Base-by-base conservation (phyloP, 2,329 filamentous ascomycete species). In the Penicillium sp. region DNA sequence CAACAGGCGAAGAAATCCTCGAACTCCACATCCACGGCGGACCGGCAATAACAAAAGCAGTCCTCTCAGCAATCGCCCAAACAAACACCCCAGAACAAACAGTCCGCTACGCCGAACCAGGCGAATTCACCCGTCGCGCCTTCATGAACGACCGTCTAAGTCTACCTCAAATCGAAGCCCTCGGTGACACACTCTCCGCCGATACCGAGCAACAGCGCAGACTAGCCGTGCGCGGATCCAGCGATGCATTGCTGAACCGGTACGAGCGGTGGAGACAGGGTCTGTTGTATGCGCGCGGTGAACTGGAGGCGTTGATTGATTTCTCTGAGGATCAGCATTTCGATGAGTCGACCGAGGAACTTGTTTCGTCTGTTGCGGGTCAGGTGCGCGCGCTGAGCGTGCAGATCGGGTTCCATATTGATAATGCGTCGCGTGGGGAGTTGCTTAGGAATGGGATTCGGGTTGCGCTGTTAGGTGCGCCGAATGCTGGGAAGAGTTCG, bases 241-340 rank as follows among this genome's bases (percentile, higher is more conserved):
- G 86, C 4, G 87, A 88, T 23, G 77, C 81, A 0, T 80, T 97
- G 13, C 86, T 90, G 0, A 81, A 82, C 58, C 86, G 86, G 19
- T 99, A 99, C 73, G 92, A 97, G 65, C 69, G 69, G 10, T 99
- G 94, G 94, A 86, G 93, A 27, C 79, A 84, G 62, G 81, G 86
- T 63, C 77, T 99, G 19, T 80, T 97, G 7, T 82, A 89, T 61
- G 93, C 93, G 10, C 86, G 94, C 2, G 94, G 91, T 10, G 93
- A 97, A 76, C 82, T 99, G 40, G 94, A 99, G 75, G 94, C 94
- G 0, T 78, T 99, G 65, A 97, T 99, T 61, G 94, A 99, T 75
- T 99, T 99, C 72, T 89, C 91, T 1, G 94, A 99, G 73, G 94
- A 97, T 69, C 93, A 99, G 75, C 90, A 97, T 77, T 96, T 99